These are phyloP conservation scores for Rhizopogon sp. DNA, from an alignment of 768 basidiomycete genomes.

Conservation along the genomic window DNA sequence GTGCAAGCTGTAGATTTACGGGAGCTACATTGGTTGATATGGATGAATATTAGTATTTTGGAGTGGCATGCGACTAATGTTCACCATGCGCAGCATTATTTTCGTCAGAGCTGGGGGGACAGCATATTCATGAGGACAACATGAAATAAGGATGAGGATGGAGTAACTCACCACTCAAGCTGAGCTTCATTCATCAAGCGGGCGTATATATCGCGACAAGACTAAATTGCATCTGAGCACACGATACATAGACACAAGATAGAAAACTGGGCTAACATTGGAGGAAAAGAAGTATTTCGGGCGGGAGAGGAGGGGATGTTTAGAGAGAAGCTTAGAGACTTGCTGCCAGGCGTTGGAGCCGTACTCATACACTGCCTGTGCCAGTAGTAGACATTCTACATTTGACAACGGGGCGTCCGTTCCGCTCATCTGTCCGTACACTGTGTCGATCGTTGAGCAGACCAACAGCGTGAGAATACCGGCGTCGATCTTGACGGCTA, in stretches of 20 bases:
- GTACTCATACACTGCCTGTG: constrained; percentile 83
- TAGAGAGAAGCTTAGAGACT: constrained; percentile 60
- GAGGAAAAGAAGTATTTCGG: constrained; percentile 65
- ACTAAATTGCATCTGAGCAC: constrained; percentile 34
- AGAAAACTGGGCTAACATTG: constrained; percentile 40
- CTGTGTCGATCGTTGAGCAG: constrained; percentile 14
- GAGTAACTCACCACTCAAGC: constrained; percentile 50
- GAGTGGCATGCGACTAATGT: constrained; percentile 7
- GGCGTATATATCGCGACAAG: constrained; percentile 63
- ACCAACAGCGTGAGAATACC: constrained; percentile 25
- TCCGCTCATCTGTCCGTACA: constrained; percentile 2
- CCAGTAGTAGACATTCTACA: constrained; percentile 73
- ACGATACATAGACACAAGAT: constrained; percentile 4
- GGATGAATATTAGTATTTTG: neutral
- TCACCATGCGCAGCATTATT: constrained; percentile 51
- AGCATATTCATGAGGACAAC: neutral
- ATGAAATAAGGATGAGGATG: neutral
- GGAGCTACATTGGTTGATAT: constrained; percentile 39
- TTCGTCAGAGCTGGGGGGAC: constrained; percentile 37
- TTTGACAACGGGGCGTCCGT: constrained; percentile 20
- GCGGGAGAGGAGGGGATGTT: constrained; percentile 64
- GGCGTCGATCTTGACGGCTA: constrained; percentile 11
- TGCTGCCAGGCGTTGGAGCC: constrained; percentile 66
- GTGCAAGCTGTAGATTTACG: constrained; percentile 64
- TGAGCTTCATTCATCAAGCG: constrained; percentile 65